A percentile compares a stretch with the other conserved stretches of the same genome.
These are phyloP conservation scores for Melaleuca quinquenervia DNA, from an alignment of 345 rosid genomes.

Conservation along the genomic window DNA sequence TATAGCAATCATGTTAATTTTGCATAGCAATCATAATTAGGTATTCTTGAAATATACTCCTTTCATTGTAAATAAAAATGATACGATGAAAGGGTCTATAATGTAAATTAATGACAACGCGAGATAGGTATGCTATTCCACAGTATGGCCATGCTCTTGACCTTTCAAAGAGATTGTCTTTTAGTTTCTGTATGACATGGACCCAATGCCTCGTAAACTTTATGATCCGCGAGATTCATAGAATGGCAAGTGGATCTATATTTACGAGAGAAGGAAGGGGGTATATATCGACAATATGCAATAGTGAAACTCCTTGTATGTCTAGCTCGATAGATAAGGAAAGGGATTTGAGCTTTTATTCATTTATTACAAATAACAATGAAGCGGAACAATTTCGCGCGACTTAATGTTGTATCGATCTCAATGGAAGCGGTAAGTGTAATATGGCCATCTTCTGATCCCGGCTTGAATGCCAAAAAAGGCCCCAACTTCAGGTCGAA, in stretches of 20 bases:
- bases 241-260: not conserved
- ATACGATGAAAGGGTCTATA: not conserved
- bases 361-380: not conserved
- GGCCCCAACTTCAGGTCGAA: too few relatives aligned
- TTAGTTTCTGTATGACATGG: not conserved
- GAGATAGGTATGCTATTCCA: not conserved
- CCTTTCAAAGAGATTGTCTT: not conserved
- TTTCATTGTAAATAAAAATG: not conserved
- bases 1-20: too few relatives aligned
- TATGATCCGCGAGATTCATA: not conserved
- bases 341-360: accelerated
- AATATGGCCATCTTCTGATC: not conserved
- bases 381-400: not conserved
- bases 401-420: not conserved
- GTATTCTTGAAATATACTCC: not conserved
- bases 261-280: not conserved
- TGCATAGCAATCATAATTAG: too few relatives aligned
- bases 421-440: too few relatives aligned
- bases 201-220: not conserved
- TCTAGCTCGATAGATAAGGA: not conserved
- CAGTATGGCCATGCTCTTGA: not conserved
- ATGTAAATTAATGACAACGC: not conserved
- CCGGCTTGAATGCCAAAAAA: too few relatives aligned
- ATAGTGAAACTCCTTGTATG: not conserved
- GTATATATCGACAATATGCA: not conserved